Percentiles rank a stretch among this genome's conserved stretches.
Evolutionary conservation across 768 basidiomycete genomes (phyloP).

Genomic region (Neoboletus subvelutipes): DNA sequence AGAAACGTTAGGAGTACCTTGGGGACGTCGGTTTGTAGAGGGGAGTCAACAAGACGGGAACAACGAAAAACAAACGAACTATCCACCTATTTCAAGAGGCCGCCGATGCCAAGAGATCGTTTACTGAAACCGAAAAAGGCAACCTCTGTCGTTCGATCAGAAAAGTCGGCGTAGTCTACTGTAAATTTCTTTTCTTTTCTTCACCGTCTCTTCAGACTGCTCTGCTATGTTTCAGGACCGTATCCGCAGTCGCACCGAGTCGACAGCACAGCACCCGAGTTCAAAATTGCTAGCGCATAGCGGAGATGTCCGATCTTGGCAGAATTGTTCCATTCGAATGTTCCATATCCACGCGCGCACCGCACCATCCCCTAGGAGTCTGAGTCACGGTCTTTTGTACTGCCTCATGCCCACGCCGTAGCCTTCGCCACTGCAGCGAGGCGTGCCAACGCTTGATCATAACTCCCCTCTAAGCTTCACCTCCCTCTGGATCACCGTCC

Average conservation of each 20-base stretch:
- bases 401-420: conserved; percentile 5
- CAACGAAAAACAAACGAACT: background rate
- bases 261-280: background rate
- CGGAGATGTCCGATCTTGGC: conserved; percentile 19
- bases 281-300: background rate
- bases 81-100: conserved; percentile 6
- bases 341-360: conserved; percentile 22
- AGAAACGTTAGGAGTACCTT: background rate
- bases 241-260: background rate
- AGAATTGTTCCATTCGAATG: conserved; percentile 26
- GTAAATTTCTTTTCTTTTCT: background rate
- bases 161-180: background rate
- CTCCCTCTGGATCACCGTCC: background rate
- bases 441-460: too few relatives aligned
- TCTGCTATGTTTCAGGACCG: background rate
- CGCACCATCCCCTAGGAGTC: background rate
- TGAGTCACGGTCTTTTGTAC: background rate
- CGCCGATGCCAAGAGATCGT: background rate
- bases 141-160: conserved; percentile 8
- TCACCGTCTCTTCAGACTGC: background rate
- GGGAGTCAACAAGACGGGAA: background rate
- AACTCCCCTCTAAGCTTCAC: background rate
- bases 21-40: background rate
- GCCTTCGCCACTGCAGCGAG: background rate
- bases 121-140: conserved; percentile 1